Evolutionary conservation across 1,284 basidiomycete genomes (phyloP), one percentile per base, ranked within the genome.

Genomic region (Volvariella surrecta): DNA sequence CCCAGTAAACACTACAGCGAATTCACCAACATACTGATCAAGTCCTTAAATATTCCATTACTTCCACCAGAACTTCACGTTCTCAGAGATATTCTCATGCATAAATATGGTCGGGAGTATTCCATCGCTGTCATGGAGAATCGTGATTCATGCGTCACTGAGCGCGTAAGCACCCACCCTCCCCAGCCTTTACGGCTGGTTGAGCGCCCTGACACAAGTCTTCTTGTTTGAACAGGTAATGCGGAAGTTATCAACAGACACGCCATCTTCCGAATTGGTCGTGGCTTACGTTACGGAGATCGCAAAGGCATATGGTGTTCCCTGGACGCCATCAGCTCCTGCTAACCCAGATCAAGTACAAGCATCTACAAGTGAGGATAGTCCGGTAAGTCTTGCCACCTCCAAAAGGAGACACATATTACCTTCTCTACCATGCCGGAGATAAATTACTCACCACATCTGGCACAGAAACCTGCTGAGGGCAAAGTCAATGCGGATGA

Each of bases 21-120:
- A n/a, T n/a, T n/a, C n/a, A n/a, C n/a, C 7, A 24, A 37, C 7
- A 22, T 31, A 7, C 37, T 42, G 21, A 39, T 30, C 20, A 16
- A 13, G 39, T 37, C 38, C 17, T 37, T 17, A 22, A 35, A 44
- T 22, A 22, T 32, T 40, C 45, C 37, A 32, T 37, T 8, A 22
- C 31, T 39, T 35, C 22, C 24, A 28, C 45, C 60, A 84, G 95
- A 99, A 61, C 76, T 99, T 28, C 90, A 96, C 53, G 69, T 91
- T 30, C 67, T 98, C 32, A 81, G 94, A 34, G 93, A 98, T 58
- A 79, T 97, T 59, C 75, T 99, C 45, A 89, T 95, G 85, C 86
- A 93, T 62, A 96, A 90, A 63, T 94, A 80, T 56, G 89, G 90
- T 11, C 75, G 90, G 16, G 91, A 95, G 17, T 93, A 86, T 56